Evolutionary conservation across 2,329 filamentous ascomycete genomes (phyloP).

Genomic region (Aspergillus fumigatus): DNA sequence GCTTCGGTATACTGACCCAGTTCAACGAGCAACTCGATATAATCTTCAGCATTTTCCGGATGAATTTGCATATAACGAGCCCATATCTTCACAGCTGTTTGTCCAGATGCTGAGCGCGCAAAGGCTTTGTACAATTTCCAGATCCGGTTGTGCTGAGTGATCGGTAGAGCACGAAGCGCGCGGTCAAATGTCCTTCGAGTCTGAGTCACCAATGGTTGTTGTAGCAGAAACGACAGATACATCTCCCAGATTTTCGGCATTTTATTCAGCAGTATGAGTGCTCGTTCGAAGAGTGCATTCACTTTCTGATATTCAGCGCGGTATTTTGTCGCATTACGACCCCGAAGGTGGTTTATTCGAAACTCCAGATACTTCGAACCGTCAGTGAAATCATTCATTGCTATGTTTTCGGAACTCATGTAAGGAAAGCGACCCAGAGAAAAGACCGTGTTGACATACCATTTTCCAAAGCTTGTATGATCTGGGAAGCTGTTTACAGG

Average conservation of each 20-base stretch:
- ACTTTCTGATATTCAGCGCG: slow-evolving; percentile 84
- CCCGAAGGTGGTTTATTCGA: slow-evolving; percentile 72
- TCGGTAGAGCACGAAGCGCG: slow-evolving; percentile 81
- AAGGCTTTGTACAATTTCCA: slow-evolving; percentile 91
- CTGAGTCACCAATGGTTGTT: slow-evolving; percentile 84
- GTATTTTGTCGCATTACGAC: slow-evolving; percentile 76
- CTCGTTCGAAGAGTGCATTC: slow-evolving; percentile 89
- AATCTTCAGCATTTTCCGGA: slow-evolving; percentile 91
- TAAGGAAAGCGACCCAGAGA: slow-evolving; percentile 1
- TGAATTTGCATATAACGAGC: slow-evolving; percentile 95
- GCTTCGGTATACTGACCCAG: slow-evolving; percentile 85
- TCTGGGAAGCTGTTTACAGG: slow-evolving; percentile 80
- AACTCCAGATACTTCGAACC: slow-evolving; percentile 71
- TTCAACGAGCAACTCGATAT: slow-evolving; percentile 80
- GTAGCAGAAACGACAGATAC: slow-evolving; percentile 85
- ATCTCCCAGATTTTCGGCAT: slow-evolving; percentile 99
- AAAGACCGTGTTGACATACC: slow-evolving; percentile 43
- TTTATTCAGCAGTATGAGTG: slow-evolving; percentile 90
- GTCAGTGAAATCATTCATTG: slow-evolving; percentile 14
- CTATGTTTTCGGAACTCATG: slow-evolving; percentile 10
- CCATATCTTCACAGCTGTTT: slow-evolving; percentile 91
- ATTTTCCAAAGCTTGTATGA: slow-evolving; percentile 99
- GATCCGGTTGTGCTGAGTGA: slow-evolving; percentile 92
- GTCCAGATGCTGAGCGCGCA: slow-evolving; percentile 81
- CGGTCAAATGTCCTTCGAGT: slow-evolving; percentile 88